A percentile compares a stretch with the other conserved stretches of the same genome.
These are phyloP conservation scores for Macrophomina tecta DNA, from an alignment of 2,329 filamentous ascomycete genomes.

Conservation along the genomic window DNA sequence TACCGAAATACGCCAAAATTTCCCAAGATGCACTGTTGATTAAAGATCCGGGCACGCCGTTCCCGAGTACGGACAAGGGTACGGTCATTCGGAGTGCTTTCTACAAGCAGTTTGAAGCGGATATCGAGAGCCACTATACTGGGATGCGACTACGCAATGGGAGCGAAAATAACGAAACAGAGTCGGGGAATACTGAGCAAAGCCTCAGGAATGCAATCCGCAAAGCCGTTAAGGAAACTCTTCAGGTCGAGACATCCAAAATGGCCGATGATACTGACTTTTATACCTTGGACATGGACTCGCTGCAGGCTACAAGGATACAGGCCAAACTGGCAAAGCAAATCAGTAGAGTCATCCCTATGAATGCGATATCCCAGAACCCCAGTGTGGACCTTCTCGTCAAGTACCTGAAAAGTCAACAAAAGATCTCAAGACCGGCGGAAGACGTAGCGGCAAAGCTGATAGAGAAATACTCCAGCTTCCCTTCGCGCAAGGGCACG, in stretches of 20 bases:
- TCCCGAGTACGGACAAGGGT: constrained; percentile 62
- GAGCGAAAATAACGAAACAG: constrained; percentile 29
- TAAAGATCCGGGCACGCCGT: constrained; percentile 52
- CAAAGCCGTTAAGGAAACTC: constrained; percentile 30
- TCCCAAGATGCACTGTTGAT: constrained; percentile 61
- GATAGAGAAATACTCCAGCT: neutral
- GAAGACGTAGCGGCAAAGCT: neutral
- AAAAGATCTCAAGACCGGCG: neutral
- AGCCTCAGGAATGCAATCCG: constrained; percentile 39
- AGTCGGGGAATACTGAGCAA: neutral
- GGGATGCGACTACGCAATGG: constrained; percentile 17
- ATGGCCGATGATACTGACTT: constrained; percentile 53
- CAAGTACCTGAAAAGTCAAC: neutral
- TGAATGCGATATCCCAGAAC: constrained; percentile 66
- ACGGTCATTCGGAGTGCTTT: constrained; percentile 61
- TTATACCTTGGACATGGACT: constrained; percentile 64
- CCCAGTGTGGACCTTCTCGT: constrained; percentile 49
- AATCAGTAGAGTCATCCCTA: constrained; percentile 58
- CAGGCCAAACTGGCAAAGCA: constrained; percentile 59
- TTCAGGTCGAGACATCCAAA: neutral
- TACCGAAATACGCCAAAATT: constrained; percentile 60
- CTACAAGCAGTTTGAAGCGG: constrained; percentile 55
- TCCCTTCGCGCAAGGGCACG: neutral
- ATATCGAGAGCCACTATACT: constrained; percentile 56
- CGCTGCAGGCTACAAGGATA: constrained; percentile 63